Base-by-base conservation (phyloP, 2,329 filamentous ascomycete genomes). In the Trichoderma simmonsii region DNA sequence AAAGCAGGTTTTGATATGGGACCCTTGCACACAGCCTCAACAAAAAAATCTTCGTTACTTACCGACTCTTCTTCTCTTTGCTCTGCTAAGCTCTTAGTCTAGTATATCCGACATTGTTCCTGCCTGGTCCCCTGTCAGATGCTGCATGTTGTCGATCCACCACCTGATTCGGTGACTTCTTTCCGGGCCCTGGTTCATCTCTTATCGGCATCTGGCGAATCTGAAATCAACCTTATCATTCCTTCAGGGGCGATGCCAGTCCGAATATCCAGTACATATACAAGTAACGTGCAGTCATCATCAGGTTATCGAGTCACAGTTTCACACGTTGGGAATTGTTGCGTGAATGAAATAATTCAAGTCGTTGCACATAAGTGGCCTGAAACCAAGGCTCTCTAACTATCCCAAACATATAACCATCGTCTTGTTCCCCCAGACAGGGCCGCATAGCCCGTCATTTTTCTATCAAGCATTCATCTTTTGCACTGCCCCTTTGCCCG, bases 321-420 rank as follows among this genome's bases (percentile, higher is more conserved):
- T n/a, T 32, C 4, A 32, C 18, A 43, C 0, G 15, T 32, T 3
- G 18, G 18, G 26, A 30, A 1, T 9, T 12, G 26, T 18, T 32
- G 4, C 43, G 18, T 4, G n/a, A 34, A 34, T 21, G 18, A 32
- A 26, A 69, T 48, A 48, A 61, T 60, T n/a, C 59, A 54, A 60
- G 56, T 69, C 65, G 48, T 69, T 60, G 56, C 36, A 60, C 65
- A 59, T 69, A 60, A 69, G n/a, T 60, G 12, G 65, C 65, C 65
- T 48, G 24, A 56, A 21, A 34, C 51, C 51, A 67, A 57, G 64
- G 64, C 64, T 28, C 32, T 67, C 64, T 59, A 67, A 39, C 59
- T 39, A 59, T 43, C 28, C 28, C 36, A 12, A 61, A 26, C 43
- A 60, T 21, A 15, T 32, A 26, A 39, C 65, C 36, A 60, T 48